Conservation (phyloP, 192 early-diverging fungal species). For the Backusella parvicylindrica region DNA sequence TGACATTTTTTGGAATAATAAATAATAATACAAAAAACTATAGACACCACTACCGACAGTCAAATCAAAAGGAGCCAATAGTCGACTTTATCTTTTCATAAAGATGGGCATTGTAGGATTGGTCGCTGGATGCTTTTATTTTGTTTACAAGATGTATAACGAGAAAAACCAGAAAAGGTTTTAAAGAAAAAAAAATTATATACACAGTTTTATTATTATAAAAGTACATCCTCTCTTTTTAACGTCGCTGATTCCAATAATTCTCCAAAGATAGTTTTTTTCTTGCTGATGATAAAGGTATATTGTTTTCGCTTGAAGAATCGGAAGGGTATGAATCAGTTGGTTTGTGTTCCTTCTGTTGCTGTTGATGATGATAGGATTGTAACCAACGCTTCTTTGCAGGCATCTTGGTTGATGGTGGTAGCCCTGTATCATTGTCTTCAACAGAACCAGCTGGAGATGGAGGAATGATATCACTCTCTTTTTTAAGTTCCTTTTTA, state of each 20-base stretch:
- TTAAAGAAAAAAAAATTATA: neutral
- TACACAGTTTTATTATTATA: neutral
- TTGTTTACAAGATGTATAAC: neutral
- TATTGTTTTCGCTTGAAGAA: conserved; percentile 1
- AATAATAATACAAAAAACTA: neutral
- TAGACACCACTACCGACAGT: neutral
- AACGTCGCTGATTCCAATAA: neutral
- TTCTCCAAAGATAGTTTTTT: neutral
- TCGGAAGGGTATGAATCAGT: neutral
- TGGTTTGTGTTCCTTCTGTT: neutral
- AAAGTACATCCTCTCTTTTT: neutral
- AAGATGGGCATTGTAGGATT: neutral
- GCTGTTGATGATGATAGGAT: neutral
- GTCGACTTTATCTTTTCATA: neutral
- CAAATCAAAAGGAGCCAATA: neutral
- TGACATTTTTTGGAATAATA: neutral
- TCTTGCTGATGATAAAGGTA: neutral
- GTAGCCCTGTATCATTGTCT: neutral
- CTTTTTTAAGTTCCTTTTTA: neutral
- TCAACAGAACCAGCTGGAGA: conserved; percentile 1
- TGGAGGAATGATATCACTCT: neutral
- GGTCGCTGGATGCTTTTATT: neutral
- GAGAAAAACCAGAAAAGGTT: neutral
- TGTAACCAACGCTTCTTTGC: neutral
- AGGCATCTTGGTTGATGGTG: neutral